Evolutionary conservation across 139 green algal species (phyloP).

Genomic region (Auxenochlorella protothecoides): DNA sequence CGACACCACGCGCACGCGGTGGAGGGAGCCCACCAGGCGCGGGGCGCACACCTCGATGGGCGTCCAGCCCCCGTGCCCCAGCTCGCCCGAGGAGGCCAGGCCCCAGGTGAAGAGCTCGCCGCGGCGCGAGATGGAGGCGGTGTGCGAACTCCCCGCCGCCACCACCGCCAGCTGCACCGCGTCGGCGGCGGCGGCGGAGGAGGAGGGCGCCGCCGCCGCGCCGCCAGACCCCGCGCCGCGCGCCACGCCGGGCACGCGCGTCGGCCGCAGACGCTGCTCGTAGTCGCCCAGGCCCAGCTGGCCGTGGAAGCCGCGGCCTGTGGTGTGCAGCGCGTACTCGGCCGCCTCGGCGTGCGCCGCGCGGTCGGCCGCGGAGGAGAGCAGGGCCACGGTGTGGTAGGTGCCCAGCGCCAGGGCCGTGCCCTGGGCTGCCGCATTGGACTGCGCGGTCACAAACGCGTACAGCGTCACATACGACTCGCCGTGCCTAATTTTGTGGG

Average conservation of each 20-base stretch:
- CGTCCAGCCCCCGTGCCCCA: constrained; percentile 53
- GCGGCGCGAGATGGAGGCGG: constrained; percentile 44
- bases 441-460: constrained; percentile 58
- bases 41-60: constrained; percentile 46
- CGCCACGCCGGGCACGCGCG: constrained; percentile 33
- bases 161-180: constrained; percentile 54
- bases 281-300: constrained; percentile 55
- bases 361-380: constrained; percentile 12
- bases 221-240: constrained; percentile 9
- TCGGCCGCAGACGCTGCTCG: constrained; percentile 15
- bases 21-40: constrained; percentile 16
- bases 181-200: not conserved
- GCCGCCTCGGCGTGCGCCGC: constrained; percentile 26
- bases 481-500: constrained; percentile 14
- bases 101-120: constrained; percentile 71
- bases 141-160: constrained; percentile 46
- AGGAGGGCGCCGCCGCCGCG: constrained; percentile 1
- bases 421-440: constrained; percentile 48
- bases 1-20: constrained; percentile 49
- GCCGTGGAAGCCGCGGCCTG: constrained; percentile 64
- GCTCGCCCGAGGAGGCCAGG: constrained; percentile 59
- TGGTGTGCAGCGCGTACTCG: constrained; percentile 23
- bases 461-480: constrained; percentile 52
- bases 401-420: constrained; percentile 53
- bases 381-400: constrained; percentile 56